Evolutionary conservation across 1,284 basidiomycete genomes (phyloP), one percentile per base, ranked within the genome.

Genomic region (Malassezia furfur): DNA sequence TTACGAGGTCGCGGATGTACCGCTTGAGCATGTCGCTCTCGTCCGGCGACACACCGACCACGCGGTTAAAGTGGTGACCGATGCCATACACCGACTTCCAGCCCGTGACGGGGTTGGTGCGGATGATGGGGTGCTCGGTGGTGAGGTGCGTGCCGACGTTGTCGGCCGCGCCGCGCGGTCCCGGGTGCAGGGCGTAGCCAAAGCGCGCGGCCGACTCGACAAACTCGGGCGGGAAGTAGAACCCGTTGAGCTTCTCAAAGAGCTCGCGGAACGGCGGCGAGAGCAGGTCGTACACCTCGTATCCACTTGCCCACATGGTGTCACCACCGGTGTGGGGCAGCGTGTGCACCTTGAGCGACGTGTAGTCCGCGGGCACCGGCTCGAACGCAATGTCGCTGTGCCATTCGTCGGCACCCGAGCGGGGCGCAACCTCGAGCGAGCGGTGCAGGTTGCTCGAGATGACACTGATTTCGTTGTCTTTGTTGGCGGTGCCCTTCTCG

Each of bases 371-470:
- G 0, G 85, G 84, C 1, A 83, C 78, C 7, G 75, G 77, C 70
- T 87, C 85, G 63, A 86, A 87, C 0, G 83, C 83, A 65, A 86
- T 84, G 72, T 87, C 84, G 0, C 81, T 54, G 49, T 61, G 59
- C 56, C 56, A 58, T 39, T 61, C 59, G 22, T 57, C 47, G 1
- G 51, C 56, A 19, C 48, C 43, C 3, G 47, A 49, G 31, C 48
- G 51, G 1, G 22, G 28, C 1, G 12, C 28, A 7, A 54, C 38
- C 2, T 52, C 48, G 10, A 61, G 39, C n/a, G 30, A 30, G 36
- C 37, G 52, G 35, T 35, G 38, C 5, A 61, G 39, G 25, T 51
- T 50, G 52, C 50, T 54, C 1, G 51, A 54, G 17, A 72, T 74
- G 19, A 65, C 62, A 15, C 63, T 64, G 31, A 69, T 64, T 12